These are phyloP conservation scores for Viola pubescens DNA, from an alignment of 441 rosid genomes.

Conservation along the genomic window DNA sequence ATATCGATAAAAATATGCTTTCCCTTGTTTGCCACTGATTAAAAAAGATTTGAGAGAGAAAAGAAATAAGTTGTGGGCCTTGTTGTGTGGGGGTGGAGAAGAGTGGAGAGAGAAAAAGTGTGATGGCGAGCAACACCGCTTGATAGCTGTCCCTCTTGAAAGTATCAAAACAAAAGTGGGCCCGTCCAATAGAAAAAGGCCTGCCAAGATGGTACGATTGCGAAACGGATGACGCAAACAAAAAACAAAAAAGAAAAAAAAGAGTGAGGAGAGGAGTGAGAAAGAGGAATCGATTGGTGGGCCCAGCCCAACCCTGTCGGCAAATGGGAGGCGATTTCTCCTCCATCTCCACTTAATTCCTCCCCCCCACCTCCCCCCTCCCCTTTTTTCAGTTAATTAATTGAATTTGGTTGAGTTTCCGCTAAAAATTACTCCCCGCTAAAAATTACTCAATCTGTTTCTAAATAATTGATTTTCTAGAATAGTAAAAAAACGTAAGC, in stretches of 20 bases:
- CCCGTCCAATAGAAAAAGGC: neutral
- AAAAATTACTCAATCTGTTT: too few relatives aligned
- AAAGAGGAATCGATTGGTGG: neutral
- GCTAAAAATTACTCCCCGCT: neutral
- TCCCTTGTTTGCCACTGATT: too few relatives aligned
- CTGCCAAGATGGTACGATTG: neutral
- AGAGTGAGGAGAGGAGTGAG: too few relatives aligned
- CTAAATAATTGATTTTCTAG: too few relatives aligned
- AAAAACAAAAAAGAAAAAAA: neutral
- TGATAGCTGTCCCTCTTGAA: neutral
- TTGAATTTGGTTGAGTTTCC: neutral
- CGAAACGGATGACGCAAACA: slow-evolving; percentile 12
- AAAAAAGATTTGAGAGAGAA: too few relatives aligned
- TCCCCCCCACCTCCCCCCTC: neutral
- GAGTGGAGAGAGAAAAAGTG: neutral
- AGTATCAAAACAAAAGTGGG: slow-evolving; percentile 3
- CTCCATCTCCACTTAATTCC: slow-evolving; percentile 13
- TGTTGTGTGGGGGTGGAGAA: too few relatives aligned
- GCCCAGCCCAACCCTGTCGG: slow-evolving; percentile 33
- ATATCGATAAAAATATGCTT: too few relatives aligned
- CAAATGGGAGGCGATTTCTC: slow-evolving; percentile 34
- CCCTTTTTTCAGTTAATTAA: neutral
- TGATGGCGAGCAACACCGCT: slow-evolving; percentile 21
- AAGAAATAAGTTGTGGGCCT: too few relatives aligned
- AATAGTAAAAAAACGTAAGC: too few relatives aligned